Evolutionary conservation across 1,284 basidiomycete genomes (phyloP), one percentile per base, ranked within the genome.

Genomic region (Tilletia setariae): DNA sequence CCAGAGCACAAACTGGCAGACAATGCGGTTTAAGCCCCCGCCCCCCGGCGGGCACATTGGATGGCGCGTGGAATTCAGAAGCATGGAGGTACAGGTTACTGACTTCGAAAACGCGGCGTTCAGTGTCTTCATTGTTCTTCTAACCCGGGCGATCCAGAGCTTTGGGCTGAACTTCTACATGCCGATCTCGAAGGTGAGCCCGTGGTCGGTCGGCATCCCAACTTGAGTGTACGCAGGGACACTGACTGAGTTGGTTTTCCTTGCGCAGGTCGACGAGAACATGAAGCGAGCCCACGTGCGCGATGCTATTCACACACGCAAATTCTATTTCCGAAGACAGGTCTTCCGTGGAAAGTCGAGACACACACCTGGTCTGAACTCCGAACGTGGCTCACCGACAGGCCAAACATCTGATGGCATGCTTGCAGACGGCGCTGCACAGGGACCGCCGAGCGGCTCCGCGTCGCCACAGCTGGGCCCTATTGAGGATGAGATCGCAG

Each of bases 1-100:
- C 43, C 96, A 98, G 88, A 96, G 94, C 6, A 98, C 96, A 9
- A 98, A 98, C 82, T 99, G 96, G 96, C 96, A 98, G 85, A 98
- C 96, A 0, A 87, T 99, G 67, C 89, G 96, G 40, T 98, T 99
- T 87, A 99, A 99, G 84, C 96, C 96, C 4, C 96, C 96, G 7
- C 82, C 79, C 44, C 90, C 91, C 1, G 90, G 92, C 68, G 93
- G 93, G 1, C 83, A 88, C 21, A 98, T 98, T 69, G 96, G 96
- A 32, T 99, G 96, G 96, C 88, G 96, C 53, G 94, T 98, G 21
- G 96, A 99, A 83, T 98, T 99, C 85, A 87, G 96, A 64, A 92
- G 91, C 78, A 98, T 98, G 96, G 96, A 99, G 83, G 93, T 98
- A 1, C 96, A 98, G 82, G 88, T 96, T 79, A 98, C 96, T 23